Conservation (phyloP, 371 early-diverging fungal genomes). For the Saksenaea vasiformis region DNA sequence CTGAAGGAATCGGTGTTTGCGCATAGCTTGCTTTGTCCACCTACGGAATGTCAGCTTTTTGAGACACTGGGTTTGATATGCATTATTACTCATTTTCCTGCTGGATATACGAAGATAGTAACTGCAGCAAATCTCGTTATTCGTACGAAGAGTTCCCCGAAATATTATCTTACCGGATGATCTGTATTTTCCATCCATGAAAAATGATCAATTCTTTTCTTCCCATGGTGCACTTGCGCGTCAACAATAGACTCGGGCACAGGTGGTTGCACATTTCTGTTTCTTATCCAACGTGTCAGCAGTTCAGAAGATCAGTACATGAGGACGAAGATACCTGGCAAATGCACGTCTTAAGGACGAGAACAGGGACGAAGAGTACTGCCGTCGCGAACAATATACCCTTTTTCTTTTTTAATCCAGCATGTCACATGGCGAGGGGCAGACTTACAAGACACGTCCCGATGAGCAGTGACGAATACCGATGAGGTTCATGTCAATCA, state of each 20-base stretch:
- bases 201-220: conserved; percentile 51
- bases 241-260: conserved; percentile 40
- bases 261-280: conserved; percentile 34
- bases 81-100: conserved; percentile 57
- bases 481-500: neutral
- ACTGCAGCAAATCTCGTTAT: conserved; percentile 24
- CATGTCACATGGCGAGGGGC: neutral
- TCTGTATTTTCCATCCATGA: conserved; percentile 62
- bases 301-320: neutral
- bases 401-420: neutral
- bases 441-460: neutral
- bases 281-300: neutral
- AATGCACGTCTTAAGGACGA: conserved; percentile 8
- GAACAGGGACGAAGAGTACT: neutral
- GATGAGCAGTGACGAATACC: neutral
- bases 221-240: conserved; percentile 45
- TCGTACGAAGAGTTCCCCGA: neutral
- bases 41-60: conserved; percentile 10
- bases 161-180: conserved; percentile 43
- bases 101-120: conserved; percentile 51
- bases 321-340: neutral
- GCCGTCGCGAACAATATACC: neutral
- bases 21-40: conserved; percentile 30
- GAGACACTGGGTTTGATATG: no score
- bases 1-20: conserved; percentile 33